Conservation (phyloP, 2,329 filamentous ascomycete species). For the Colletotrichum phormii region DNA sequence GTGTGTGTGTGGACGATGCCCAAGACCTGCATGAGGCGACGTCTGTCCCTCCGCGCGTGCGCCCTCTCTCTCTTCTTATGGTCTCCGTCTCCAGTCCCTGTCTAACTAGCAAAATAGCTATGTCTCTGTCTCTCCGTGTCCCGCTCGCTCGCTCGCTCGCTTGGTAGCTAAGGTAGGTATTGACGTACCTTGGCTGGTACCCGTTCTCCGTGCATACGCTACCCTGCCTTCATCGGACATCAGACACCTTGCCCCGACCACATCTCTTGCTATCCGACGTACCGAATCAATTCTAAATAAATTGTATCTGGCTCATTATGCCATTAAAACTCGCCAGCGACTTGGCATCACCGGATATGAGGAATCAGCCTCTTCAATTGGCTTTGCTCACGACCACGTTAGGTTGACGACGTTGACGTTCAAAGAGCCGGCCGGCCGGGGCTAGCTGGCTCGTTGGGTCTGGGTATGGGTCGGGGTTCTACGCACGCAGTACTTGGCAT, state of each 20-base stretch:
- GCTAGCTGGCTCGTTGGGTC: constrained; percentile 26
- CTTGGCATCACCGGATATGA: background rate
- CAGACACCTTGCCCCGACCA: constrained; percentile 24
- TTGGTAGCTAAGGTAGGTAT: background rate
- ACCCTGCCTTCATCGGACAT: constrained; percentile 27
- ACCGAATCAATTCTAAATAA: constrained; percentile 4
- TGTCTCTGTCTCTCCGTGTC: constrained; percentile 15
- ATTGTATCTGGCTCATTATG: background rate
- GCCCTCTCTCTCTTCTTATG: background rate
- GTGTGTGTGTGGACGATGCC: constrained; percentile 15
- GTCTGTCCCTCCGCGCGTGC: background rate
- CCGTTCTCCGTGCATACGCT: constrained; percentile 26
- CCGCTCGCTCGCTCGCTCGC: constrained; percentile 16
- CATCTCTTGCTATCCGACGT: constrained; percentile 13
- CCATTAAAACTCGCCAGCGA: background rate
- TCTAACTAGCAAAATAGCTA: background rate
- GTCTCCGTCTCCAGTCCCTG: constrained; percentile 2
- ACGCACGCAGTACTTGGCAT: background rate
- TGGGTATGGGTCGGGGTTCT: constrained; percentile 6
- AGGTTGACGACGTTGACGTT: constrained; percentile 32
- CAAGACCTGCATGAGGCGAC: constrained; percentile 18
- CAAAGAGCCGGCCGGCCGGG: constrained; percentile 33
- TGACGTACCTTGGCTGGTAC: constrained; percentile 21
- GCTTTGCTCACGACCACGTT: constrained; percentile 12
- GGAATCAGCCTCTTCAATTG: constrained; percentile 19